phyloP scores from a whole-genome alignment of 2,329 filamentous ascomycete genomes.

The Keithomyces neogunnii region DNA sequence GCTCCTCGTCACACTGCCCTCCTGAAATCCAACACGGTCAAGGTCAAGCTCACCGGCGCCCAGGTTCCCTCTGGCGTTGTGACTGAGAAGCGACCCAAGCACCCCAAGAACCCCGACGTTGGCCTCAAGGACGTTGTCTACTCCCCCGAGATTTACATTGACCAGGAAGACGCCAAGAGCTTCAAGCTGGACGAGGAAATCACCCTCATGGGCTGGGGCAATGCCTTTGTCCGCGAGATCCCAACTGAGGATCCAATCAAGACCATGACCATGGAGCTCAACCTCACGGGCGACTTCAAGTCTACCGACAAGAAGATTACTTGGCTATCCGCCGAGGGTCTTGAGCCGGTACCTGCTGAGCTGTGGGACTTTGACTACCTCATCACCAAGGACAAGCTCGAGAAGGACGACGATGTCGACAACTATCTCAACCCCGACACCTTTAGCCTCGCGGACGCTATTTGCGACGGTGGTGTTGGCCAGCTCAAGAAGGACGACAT shows the following conservation, averaged over 20 bases:
- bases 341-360: slow-evolving; percentile 72
- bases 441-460: slow-evolving; percentile 62
- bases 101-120: slow-evolving; percentile 79
- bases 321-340: slow-evolving; percentile 71
- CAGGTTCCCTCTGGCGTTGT: slow-evolving; percentile 55
- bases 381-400: slow-evolving; percentile 89
- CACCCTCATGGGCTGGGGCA: slow-evolving; percentile 95
- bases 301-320: slow-evolving; percentile 95
- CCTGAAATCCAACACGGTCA: slow-evolving; percentile 61
- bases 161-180: slow-evolving; percentile 75
- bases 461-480: slow-evolving; percentile 74
- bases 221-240: slow-evolving; percentile 68
- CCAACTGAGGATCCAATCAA: slow-evolving; percentile 52
- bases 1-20: slow-evolving; percentile 69
- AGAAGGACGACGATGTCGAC: slow-evolving; percentile 78
- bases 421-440: slow-evolving; percentile 74
- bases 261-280: slow-evolving; percentile 71
- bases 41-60: slow-evolving; percentile 58
- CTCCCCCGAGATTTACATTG: slow-evolving; percentile 66
- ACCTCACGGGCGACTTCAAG: slow-evolving; percentile 89
- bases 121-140: slow-evolving; percentile 81
- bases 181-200: slow-evolving; percentile 86
- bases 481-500: slow-evolving; percentile 80
- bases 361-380: slow-evolving; percentile 93
- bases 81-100: slow-evolving; percentile 72